Conservation (phyloP, 306 rosid species). For the Malus orientalis region DNA sequence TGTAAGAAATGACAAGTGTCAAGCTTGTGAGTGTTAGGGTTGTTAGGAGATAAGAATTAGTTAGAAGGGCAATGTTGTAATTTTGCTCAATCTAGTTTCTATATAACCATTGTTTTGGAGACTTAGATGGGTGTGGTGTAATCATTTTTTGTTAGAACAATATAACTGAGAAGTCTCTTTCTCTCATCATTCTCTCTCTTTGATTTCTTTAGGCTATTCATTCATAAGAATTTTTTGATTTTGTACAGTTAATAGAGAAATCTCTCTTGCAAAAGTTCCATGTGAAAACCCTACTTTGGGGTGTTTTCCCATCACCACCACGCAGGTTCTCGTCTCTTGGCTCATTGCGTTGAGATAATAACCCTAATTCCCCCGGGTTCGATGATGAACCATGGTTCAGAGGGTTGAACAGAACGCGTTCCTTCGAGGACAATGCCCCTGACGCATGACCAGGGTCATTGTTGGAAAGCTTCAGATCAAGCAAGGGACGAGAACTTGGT, state of each 20-base stretch:
- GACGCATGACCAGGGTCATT: background rate
- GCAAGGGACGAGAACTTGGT: slow-evolving; percentile 13
- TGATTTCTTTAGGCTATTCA: too few species aligned
- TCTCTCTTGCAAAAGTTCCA: slow-evolving; percentile 64
- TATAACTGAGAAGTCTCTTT: too few species aligned
- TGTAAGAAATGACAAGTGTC: too few species aligned
- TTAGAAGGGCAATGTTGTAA: too few species aligned
- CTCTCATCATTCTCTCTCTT: too few species aligned
- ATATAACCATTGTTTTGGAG: too few species aligned
- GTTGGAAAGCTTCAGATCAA: slow-evolving; percentile 35
- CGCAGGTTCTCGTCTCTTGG: background rate
- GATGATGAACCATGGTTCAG: background rate
- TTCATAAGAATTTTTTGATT: too few species aligned
- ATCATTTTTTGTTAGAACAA: too few species aligned
- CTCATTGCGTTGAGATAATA: background rate
- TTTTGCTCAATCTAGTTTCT: too few species aligned
- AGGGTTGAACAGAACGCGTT: slow-evolving; percentile 25
- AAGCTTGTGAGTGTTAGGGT: too few species aligned
- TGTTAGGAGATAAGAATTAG: too few species aligned
- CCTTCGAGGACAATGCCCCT: background rate
- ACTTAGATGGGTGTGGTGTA: too few species aligned
- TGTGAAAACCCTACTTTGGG: slow-evolving; percentile 30
- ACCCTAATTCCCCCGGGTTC: background rate
- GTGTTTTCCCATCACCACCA: background rate
- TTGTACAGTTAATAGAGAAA: slow-evolving; percentile 25